Conservation (phyloP, 306 rosid species). For the Lathyrus tuberosus region DNA sequence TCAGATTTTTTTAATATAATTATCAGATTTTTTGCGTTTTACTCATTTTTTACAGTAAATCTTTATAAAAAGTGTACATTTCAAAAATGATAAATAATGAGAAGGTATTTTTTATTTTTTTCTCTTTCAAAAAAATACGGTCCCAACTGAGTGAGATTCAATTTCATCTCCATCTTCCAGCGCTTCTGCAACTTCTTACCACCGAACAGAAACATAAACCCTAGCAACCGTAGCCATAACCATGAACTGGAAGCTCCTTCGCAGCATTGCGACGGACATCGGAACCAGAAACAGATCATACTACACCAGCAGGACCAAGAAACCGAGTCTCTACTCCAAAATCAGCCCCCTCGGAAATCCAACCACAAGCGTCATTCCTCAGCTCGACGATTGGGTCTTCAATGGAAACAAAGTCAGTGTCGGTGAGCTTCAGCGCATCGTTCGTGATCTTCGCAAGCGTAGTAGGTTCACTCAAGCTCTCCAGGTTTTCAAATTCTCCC, state of each 20-base stretch:
- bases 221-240: slow-evolving; percentile 14
- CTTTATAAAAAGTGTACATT: too few species aligned
- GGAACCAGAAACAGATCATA: slow-evolving; percentile 49
- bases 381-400: slow-evolving; percentile 77
- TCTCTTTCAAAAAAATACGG: too few species aligned
- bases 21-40: too few species aligned
- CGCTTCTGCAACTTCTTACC: not conserved
- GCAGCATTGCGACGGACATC: slow-evolving; percentile 38
- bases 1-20: too few species aligned
- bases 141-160: not conserved
- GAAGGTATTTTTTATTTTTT: too few species aligned
- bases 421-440: slow-evolving; percentile 75
- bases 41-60: too few species aligned
- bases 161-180: not conserved
- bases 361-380: slow-evolving; percentile 48
- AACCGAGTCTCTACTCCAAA: slow-evolving; percentile 57
- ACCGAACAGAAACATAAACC: slow-evolving; percentile 16
- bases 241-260: slow-evolving; percentile 56
- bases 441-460: slow-evolving; percentile 86
- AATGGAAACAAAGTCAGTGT: slow-evolving; percentile 68
- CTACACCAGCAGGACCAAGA: slow-evolving; percentile 65
- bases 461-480: slow-evolving; percentile 76
- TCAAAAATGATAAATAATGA: too few species aligned
- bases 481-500: slow-evolving; percentile 47
- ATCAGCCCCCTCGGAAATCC: slow-evolving; percentile 78